Evolutionary conservation across 2,329 filamentous ascomycete genomes (phyloP), one percentile per base, ranked within the genome.

Genomic region (Fusarium redolens): DNA sequence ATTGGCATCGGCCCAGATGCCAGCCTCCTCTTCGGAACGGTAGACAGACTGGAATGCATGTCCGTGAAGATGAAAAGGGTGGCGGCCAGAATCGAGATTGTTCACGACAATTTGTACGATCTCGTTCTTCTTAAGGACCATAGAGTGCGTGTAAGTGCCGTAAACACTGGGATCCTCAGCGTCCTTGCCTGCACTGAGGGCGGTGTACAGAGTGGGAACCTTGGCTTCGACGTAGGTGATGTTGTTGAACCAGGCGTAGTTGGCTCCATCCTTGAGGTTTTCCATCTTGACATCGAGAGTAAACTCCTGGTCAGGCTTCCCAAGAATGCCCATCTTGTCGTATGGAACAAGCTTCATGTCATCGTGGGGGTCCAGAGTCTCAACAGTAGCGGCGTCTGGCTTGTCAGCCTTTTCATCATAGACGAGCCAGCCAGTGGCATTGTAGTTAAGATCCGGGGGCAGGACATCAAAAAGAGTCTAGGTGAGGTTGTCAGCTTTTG

Each of bases 41-140:
- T 88, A 86, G 41, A 94, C 80, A 11, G 91, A 84, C 82, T 93
- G 92, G 83, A 95, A 94, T 69, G 88, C 85, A 79, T 94, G 92
- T 3, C 93, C 93, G 83, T 96, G 95, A 4, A 97, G 81, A 78
- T 93, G 92, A 85, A 95, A 95, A 18, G 90, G 94, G 76, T 95
- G 92, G 22, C 90, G 91, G 47, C 93, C 84, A 66, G 86, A 79
- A 77, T 96, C 93, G 55, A 90, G 86, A 79, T 95, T 96, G 84
- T 95, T 93, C 38, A 96, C 84, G 37, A 94, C 82, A 56, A 96
- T 87, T 78, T 95, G 91, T 38, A 95, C 88, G 22, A 93, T 85
- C 71, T 91, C 85, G 68, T 88, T 88, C 72, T 92, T 88, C 44
- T 90, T 85, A 14, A 97, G 87, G 7, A 97, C 86, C 75, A 94